Evolutionary conservation across 257 asterid genomes (phyloP), one percentile per base, ranked within the genome.

Genomic region (Handroanthus guayacan): DNA sequence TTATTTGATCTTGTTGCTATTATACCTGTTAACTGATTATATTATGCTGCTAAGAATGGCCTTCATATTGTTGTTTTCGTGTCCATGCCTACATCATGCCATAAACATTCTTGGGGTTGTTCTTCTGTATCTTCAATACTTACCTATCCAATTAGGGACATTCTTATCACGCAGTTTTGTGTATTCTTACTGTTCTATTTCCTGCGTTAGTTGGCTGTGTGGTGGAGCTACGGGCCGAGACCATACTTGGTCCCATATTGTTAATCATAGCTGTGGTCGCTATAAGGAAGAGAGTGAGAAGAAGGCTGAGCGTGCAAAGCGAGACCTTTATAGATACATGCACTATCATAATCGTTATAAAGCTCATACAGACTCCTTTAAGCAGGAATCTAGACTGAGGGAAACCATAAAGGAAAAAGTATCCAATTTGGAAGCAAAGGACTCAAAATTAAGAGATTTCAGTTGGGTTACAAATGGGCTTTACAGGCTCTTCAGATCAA

Each of bases 191-290:
- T 45, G 38, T 67, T 69, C 67, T 57, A 47, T 64, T 76, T 54
- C 81, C 67, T 85, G 61, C 77, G 78, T 68, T 73, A 95, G 99
- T 83, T 95, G 99, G 99, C 87, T 95, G 60, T 95, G 98, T 80
- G 99, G 97, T 79, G 98, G 90, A 79, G 96, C 97, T 81, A 94
- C 97, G 13, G 97, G 97, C 69, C 90, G 88, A 17, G 88, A 85
- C 44, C 97, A 94, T 88, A 89, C 90, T 50, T 89, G 95, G 97
- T 71, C 86, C n/a, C 62, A 47, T 65, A 92, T 90, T 72, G 85
- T 87, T 41, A 87, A 89, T 81, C 98, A 95, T 83, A 90, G 97
- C 75, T 95, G 99, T 82, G 99, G 99, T 66, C 97, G 97, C 71
- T 94, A 86, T 78, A 90, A 86, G 82, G 97, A 89, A 89, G 96